A percentile compares a stretch with the other conserved stretches of the same genome.
Evolutionary conservation across 345 rosid genomes (phyloP).

Genomic region (Hibiscus tridactylites): DNA sequence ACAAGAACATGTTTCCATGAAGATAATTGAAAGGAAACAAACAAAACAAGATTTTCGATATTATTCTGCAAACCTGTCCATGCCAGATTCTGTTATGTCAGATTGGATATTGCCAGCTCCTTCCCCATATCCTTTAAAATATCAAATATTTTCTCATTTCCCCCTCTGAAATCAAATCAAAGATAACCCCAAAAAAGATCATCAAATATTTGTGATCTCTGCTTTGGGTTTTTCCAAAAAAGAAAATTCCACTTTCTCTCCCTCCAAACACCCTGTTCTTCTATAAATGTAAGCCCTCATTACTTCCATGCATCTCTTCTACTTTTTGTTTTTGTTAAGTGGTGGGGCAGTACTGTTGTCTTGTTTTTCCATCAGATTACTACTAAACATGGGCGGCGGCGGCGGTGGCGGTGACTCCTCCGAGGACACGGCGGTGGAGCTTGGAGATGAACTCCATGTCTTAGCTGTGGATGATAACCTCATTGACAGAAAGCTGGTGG

Average conservation of each 20-base stretch:
- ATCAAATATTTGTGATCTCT: constrained; percentile 57
- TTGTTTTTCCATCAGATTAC: constrained; percentile 12
- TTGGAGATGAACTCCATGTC: constrained; percentile 48
- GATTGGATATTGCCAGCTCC: too few relatives aligned
- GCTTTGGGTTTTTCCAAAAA: constrained; percentile 2
- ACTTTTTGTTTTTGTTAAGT: not conserved
- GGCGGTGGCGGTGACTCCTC: constrained; percentile 4
- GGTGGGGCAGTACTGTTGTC: too few relatives aligned
- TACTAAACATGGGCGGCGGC: constrained; percentile 15
- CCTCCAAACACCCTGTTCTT: constrained; percentile 4
- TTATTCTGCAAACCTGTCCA: too few relatives aligned
- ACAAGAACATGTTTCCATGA: too few relatives aligned
- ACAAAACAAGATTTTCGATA: too few relatives aligned
- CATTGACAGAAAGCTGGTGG: constrained; percentile 58
- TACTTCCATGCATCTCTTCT: not conserved
- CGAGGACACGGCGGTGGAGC: constrained; percentile 7
- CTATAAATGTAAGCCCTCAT: constrained; percentile 19
- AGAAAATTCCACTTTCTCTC: not conserved
- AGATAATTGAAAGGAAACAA: too few relatives aligned
- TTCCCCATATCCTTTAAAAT: too few relatives aligned
- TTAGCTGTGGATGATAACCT: constrained; percentile 84
- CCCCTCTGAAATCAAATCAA: constrained; percentile 26
- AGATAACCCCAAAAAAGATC: constrained; percentile 37
- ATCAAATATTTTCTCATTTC: too few relatives aligned
- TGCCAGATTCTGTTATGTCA: too few relatives aligned